A percentile compares a stretch with the other conserved stretches of the same genome.
Evolutionary conservation across 805 yeast species (phyloP).

Genomic region (Saccharomycopsis selenospora): DNA sequence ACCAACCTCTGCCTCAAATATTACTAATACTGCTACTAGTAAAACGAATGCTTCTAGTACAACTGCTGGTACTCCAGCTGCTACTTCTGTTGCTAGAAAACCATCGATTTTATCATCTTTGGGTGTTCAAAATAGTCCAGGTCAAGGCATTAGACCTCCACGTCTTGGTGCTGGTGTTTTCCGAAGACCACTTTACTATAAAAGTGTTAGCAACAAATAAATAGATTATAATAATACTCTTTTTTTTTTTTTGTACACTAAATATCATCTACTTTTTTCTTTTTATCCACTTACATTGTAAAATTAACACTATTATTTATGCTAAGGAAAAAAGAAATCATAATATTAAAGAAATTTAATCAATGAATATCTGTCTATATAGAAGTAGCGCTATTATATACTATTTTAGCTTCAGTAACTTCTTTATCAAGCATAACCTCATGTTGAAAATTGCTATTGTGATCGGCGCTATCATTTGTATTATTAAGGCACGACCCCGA

Average conservation of each 20-base stretch:
- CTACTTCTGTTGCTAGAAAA: constrained; percentile 4
- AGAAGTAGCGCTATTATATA: background rate
- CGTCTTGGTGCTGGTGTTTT: constrained; percentile 14
- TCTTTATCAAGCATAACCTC: background rate
- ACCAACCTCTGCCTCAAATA: background rate
- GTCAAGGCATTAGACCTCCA: constrained; percentile 3
- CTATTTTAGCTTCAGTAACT: background rate
- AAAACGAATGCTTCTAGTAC: background rate
- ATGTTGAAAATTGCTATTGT: background rate
- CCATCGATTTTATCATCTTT: constrained; percentile 18
- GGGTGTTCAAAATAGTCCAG: constrained; percentile 5
- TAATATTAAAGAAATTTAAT: background rate
- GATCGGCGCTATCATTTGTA: background rate
- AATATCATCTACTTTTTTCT: no score
- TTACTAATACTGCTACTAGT: background rate
- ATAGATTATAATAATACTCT: no score
- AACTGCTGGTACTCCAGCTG: background rate
- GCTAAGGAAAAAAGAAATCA: background rate
- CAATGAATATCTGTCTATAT: background rate
- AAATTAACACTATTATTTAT: no score
- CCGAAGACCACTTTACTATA: constrained; percentile 16
- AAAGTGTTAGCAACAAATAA: no score
- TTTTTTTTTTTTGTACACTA: no score
- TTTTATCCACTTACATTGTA: no score
- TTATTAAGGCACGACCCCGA: background rate